Evolutionary conservation across 768 basidiomycete species (phyloP), one percentile per base, ranked within the genome.

Genomic region (Gymnopilus junonius): DNA sequence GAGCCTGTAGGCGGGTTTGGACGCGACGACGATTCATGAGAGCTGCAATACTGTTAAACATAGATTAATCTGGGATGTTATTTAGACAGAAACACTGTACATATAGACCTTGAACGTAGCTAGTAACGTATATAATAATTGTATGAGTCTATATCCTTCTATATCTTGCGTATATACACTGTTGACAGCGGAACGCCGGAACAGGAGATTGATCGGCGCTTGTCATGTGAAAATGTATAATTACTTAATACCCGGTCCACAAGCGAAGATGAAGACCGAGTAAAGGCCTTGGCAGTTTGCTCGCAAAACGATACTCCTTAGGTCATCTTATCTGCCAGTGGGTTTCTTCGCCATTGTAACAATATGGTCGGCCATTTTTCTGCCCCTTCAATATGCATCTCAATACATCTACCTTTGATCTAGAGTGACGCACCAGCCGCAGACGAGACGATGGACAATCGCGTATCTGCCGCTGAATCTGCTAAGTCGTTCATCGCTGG

Each of bases 401-500:
- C 54, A 21, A 51, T 55, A 21, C n/a, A n/a, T n/a, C n/a, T n/a
- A n/a, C 37, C 34, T 29, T 37, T 62, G 37, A 37, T 66, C 78
- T 73, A 75, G 65, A 77, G 75, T 62, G 78, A 80, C 67, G 74
- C 76, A 65, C 70, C 78, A 64, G 65, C 67, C 59, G 67, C 65
- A 10, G 78, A 80, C 55, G 77, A 79, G 67, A 55, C 54, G 23
- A 11, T 39, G 23, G 54, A 51, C n/a, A 74, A 67, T 58, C 75
- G 72, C 60, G 75, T 73, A 46, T 78, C 83, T 35, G 82, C 81
- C 5, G 70, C 78, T 39, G 84, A 85, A 51, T 82, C 80, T 45
- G 75, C 74, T 62, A 99, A 97, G 78, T 87, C 94, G 3, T 99
- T 99, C 79, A 82, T 97, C 58, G 87, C 95, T 32, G 97, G 97